Conservation (phyloP, 228 moss, liverwort and hornwort species). For the Sphagnum magellanicum region DNA sequence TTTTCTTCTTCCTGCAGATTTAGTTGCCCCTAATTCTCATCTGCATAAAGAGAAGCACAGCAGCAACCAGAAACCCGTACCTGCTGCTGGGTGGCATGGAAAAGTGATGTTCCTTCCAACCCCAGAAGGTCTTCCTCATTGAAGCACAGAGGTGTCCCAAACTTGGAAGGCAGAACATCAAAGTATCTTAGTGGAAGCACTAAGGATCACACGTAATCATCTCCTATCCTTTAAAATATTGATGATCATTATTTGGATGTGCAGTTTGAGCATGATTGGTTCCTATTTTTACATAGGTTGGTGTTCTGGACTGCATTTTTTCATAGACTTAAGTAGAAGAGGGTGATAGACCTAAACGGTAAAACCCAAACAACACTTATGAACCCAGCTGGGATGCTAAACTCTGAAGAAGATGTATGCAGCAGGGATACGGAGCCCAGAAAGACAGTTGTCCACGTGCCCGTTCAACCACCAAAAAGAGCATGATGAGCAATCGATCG, state of each 20-base stretch:
- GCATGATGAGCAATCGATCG: constrained; percentile 77
- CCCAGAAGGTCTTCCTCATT: constrained; percentile 68
- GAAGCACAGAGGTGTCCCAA: constrained; percentile 62
- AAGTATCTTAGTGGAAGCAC: constrained; percentile 56
- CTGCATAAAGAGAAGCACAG: background rate
- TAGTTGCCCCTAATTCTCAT: background rate
- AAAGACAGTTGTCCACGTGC: constrained; percentile 67
- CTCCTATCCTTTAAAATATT: background rate
- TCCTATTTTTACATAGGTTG: background rate
- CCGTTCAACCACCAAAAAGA: constrained; percentile 75
- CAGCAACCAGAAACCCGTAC: constrained; percentile 17
- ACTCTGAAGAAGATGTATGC: background rate
- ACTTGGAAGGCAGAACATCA: constrained; percentile 69
- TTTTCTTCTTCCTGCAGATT: no score
- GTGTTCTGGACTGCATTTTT: background rate
- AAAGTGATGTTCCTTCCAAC: constrained; percentile 76
- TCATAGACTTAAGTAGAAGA: background rate
- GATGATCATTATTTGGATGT: no score
- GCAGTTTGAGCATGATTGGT: background rate
- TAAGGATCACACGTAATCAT: constrained; percentile 12
- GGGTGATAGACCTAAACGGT: constrained; percentile 3
- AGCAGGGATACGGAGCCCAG: constrained; percentile 90
- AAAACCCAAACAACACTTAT: background rate
- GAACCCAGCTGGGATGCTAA: no score
- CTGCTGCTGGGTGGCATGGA: constrained; percentile 53